A percentile compares a stretch with the other conserved stretches of the same genome.
phyloP scores from a whole-genome alignment of 495 filamentous ascomycete genomes.

The Geoglossum glabrum region DNA sequence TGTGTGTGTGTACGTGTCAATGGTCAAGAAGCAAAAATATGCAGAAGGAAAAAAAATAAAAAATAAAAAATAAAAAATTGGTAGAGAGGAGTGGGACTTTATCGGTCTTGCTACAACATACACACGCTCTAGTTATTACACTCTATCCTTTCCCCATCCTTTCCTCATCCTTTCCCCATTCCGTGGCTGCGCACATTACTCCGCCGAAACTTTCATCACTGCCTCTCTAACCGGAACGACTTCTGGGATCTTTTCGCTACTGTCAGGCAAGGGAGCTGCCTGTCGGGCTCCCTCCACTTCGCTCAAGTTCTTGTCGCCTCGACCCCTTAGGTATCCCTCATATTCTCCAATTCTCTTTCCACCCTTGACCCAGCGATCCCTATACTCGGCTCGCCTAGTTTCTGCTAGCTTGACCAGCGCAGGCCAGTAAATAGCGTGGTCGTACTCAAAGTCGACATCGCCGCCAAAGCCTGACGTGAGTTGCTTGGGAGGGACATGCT shows the following conservation, averaged over 20 bases:
- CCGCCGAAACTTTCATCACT: not conserved
- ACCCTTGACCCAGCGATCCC: constrained; percentile 51
- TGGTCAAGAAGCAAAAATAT: too few species aligned
- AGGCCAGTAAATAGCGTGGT: constrained; percentile 78
- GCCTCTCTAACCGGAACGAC: not conserved
- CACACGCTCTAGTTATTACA: too few species aligned
- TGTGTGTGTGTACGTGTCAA: too few species aligned
- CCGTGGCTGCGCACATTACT: not conserved
- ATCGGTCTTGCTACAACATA: too few species aligned
- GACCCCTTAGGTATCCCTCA: constrained; percentile 61
- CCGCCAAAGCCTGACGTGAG: constrained; percentile 52
- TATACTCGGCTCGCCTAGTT: constrained; percentile 34
- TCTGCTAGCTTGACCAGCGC: constrained; percentile 48
- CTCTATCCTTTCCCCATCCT: too few species aligned
- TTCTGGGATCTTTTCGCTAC: not conserved
- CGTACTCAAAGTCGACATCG: constrained; percentile 61
- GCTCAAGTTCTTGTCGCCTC: constrained; percentile 21
- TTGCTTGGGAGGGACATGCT: constrained; percentile 58
- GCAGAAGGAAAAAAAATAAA: too few species aligned
- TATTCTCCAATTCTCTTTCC: constrained; percentile 67
- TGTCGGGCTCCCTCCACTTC: constrained; percentile 4
- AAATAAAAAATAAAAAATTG: too few species aligned
- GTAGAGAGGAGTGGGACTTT: too few species aligned
- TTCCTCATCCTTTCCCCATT: too few species aligned
- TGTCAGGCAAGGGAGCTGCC: not conserved